Percentiles rank a stretch among this genome's conserved stretches.
Evolutionary conservation across 345 rosid species (phyloP).

Genomic region (Syzygium grande): DNA sequence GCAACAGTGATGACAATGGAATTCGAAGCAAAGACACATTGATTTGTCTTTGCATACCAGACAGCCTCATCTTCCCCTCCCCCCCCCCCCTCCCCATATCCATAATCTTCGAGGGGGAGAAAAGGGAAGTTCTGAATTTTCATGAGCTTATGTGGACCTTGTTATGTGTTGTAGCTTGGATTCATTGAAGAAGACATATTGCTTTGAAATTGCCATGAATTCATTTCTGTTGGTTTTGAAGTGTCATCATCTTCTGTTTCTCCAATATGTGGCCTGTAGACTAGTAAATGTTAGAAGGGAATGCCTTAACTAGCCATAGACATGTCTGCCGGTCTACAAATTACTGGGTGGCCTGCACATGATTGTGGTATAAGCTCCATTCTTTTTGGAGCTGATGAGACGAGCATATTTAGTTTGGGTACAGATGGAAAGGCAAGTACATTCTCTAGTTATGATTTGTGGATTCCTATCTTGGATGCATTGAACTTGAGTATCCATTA

Average conservation of each 20-base stretch:
- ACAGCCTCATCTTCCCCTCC: background rate
- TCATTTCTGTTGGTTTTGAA: background rate
- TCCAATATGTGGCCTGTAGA: background rate
- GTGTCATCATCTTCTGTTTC: background rate
- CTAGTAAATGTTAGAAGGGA: background rate
- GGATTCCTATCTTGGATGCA: background rate
- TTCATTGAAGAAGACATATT: background rate
- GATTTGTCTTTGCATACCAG: background rate
- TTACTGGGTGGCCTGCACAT: slow-evolving; percentile 80
- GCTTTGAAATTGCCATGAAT: background rate
- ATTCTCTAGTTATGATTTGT: background rate
- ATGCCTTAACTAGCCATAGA: slow-evolving; percentile 46
- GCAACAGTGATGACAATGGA: background rate
- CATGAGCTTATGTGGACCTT: background rate
- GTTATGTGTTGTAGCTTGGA: background rate
- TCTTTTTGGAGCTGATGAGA: slow-evolving; percentile 64
- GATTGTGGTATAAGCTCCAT: slow-evolving; percentile 63
- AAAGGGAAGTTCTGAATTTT: background rate
- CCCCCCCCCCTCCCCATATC: background rate
- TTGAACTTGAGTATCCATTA: background rate
- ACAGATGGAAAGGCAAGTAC: slow-evolving; percentile 52
- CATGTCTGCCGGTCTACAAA: slow-evolving; percentile 71
- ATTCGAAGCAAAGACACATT: background rate
- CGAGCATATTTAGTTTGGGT: slow-evolving; percentile 67
- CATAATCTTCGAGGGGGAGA: background rate